Base-by-base conservation (phyloP, 2,329 filamentous ascomycete species). In the Pseudogymnoascus sp. region DNA sequence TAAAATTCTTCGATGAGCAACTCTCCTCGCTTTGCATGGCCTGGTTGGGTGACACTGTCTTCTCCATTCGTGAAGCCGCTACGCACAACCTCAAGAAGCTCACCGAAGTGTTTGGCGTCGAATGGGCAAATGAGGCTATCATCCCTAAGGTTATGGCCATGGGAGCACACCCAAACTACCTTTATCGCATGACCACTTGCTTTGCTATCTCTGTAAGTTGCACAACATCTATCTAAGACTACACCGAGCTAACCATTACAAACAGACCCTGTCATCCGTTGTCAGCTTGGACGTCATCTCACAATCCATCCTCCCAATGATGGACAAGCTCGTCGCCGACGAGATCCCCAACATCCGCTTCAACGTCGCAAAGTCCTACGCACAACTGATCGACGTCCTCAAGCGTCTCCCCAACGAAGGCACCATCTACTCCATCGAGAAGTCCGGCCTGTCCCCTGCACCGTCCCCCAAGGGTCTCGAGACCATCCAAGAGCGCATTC, bases 151-250 rank as follows among this genome's bases (percentile, higher is more conserved):
- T 99, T 67, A 94, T 96, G 83, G 90, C 90, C 38, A 97, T 99
- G 94, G 94, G 94, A 64, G 90, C 91, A 73, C 94, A 99, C 75
- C 91, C 93, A 65, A 99, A 99, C 80, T 99, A 99, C 75, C 88
- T 99, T 61, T 99, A 99, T 83, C 86, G 94, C 74, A 99, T 99
- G 94, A 99, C 94, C 8, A 99, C 94, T n/a, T 97, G 93, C 79
- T 99, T 99, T 75, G 94, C 94, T 66, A 95, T 99, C 68, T 93
- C 92, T 70, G 94, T 99, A 83, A 81, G 90, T 83, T 8, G 2
- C 10, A 16, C n/a, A 38, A 29, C 5, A 58, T 14, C 23, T 6
- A 43, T 21, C n/a, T 58, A 45, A 33, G 43, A 59, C 14, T 23
- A 21, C 35, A 39, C n/a, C 29, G 29, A 65, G 41, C 63, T 67